Conservation (phyloP, 345 rosid genomes). For the Populus simonii region DNA sequence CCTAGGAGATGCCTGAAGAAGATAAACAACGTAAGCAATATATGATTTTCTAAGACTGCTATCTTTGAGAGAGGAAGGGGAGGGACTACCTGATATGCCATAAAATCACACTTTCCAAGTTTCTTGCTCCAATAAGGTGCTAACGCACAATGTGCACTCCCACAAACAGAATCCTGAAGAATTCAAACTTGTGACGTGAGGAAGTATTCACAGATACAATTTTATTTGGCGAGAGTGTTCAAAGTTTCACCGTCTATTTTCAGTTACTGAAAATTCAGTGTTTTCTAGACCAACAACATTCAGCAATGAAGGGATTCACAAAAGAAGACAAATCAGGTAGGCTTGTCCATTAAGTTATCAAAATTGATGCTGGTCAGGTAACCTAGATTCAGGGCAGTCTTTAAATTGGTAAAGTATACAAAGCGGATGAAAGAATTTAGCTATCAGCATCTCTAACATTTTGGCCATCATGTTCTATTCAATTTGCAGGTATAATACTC, state of each 20-base stretch:
- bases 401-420: too few relatives aligned
- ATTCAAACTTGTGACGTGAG: neutral
- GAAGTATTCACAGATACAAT: neutral
- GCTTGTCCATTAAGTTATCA: neutral
- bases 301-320: neutral
- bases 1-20: conserved; percentile 50
- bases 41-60: neutral
- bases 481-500: neutral
- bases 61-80: too few relatives aligned
- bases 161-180: conserved; percentile 74
- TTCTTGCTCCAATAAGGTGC: conserved; percentile 69
- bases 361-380: too few relatives aligned
- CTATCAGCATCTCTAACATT: neutral
- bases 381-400: too few relatives aligned
- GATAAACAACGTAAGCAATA: neutral
- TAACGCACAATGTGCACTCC: conserved; percentile 77
- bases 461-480: neutral
- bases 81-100: conserved; percentile 53
- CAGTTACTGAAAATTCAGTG: too few relatives aligned
- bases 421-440: too few relatives aligned
- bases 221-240: neutral
- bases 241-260: too few relatives aligned
- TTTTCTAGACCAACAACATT: neutral
- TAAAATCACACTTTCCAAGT: conserved; percentile 54
- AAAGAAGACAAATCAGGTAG: neutral